These are phyloP conservation scores for Globisporangium okanoganense DNA, from an alignment of 352 stramenopile genomes.

Conservation along the genomic window DNA sequence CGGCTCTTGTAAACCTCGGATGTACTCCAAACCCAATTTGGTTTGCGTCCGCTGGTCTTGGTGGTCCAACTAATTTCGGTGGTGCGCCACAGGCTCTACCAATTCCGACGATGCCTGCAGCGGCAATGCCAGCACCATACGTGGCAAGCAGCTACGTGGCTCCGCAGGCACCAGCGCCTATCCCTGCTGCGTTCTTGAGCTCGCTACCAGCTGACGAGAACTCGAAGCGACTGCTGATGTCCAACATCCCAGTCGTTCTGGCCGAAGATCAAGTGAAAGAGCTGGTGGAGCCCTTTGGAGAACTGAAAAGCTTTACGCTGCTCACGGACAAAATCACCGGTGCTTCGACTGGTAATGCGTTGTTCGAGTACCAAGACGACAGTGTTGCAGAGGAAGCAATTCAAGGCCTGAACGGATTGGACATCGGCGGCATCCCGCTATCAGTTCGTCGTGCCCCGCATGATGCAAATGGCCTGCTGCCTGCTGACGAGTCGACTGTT, in stretches of 20 bases:
- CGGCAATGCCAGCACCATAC: neutral
- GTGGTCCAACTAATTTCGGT: conserved; percentile 8
- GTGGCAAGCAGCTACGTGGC: neutral
- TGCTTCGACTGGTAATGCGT: conserved; percentile 56
- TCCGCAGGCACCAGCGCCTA: neutral
- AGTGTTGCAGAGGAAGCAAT: conserved; percentile 54
- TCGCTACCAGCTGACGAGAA: conserved; percentile 9
- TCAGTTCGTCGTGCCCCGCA: conserved; percentile 52
- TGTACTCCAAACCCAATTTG: conserved; percentile 78
- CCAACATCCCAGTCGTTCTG: conserved; percentile 78
- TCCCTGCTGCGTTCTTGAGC: conserved; percentile 1
- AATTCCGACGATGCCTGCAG: neutral
- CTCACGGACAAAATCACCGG: conserved; percentile 47
- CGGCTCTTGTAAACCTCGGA: conserved; percentile 73
- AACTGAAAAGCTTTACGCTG: conserved; percentile 61
- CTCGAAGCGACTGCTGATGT: conserved; percentile 68
- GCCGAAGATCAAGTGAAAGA: conserved; percentile 78
- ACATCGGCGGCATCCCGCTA: conserved; percentile 68
- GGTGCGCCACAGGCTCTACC: conserved; percentile 10
- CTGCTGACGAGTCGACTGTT: conserved; percentile 40
- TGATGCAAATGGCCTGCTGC: conserved; percentile 11
- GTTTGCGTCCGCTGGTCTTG: conserved; percentile 46
- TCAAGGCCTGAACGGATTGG: conserved; percentile 70
- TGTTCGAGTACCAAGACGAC: conserved; percentile 80
- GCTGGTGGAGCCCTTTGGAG: conserved; percentile 80